Conservation (phyloP, 169 alveolate species). For the Theileria equi region DNA sequence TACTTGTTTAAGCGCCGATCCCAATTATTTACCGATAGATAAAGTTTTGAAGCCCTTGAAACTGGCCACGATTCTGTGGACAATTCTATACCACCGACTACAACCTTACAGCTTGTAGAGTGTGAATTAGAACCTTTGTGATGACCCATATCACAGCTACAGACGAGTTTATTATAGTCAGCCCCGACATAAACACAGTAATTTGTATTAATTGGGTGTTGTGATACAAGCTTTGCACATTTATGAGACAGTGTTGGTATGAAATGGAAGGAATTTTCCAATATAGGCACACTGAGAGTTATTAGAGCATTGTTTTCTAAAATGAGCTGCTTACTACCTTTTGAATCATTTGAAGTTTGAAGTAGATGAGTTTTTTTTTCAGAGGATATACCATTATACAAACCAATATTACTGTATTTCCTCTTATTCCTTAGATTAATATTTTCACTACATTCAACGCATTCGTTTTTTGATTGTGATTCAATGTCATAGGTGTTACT, state of each 20-base stretch:
- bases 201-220: slow-evolving; percentile 11
- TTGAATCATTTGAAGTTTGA: neutral
- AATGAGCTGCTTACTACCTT: neutral
- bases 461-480: neutral
- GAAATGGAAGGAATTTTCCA: slow-evolving; percentile 21
- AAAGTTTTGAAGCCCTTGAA: slow-evolving; percentile 39
- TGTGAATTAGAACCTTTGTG: slow-evolving; percentile 57
- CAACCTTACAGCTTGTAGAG: slow-evolving; percentile 33
- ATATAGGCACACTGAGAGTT: neutral
- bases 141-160: slow-evolving; percentile 43
- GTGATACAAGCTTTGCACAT: neutral
- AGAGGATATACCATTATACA: neutral
- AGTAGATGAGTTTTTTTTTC: neutral
- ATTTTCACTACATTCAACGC: neutral
- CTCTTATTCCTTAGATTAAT: neutral
- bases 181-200: slow-evolving; percentile 63
- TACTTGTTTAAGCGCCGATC: slow-evolving; percentile 16
- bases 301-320: neutral
- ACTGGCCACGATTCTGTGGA: slow-evolving; percentile 63
- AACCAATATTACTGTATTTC: neutral
- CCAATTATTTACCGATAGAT: slow-evolving; percentile 26
- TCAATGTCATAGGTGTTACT: neutral
- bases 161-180: slow-evolving; percentile 25
- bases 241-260: slow-evolving; percentile 46
- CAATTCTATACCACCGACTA: slow-evolving; percentile 49